Percentiles rank a stretch among this genome's conserved stretches.
Conservation (phyloP, 78 protist genomes). For the Dictyostelium purpureum region DNA sequence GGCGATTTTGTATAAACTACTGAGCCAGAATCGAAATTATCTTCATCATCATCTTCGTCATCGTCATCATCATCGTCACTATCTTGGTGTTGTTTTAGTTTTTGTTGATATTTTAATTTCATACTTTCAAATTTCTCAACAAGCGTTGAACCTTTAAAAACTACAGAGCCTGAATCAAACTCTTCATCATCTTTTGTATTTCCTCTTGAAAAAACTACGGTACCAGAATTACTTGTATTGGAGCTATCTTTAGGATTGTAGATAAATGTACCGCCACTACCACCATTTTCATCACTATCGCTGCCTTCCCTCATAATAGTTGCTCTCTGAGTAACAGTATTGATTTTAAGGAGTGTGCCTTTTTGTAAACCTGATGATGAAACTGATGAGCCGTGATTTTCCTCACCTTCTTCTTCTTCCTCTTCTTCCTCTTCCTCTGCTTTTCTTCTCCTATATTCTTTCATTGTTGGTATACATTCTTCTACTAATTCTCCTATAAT, state of each 20-base stretch:
- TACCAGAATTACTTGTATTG: background rate
- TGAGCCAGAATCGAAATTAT: conserved; percentile 55
- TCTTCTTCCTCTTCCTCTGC: conserved; percentile 68
- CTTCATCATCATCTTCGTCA: conserved; percentile 13
- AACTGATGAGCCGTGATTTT: background rate
- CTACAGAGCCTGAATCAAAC: conserved; percentile 19
- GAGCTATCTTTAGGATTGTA: background rate
- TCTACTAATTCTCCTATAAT: conserved; percentile 43
- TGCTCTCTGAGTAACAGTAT: conserved; percentile 54
- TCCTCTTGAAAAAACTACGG: conserved; percentile 43
- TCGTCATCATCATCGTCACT: conserved; percentile 17
- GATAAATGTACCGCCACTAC: conserved; percentile 29
- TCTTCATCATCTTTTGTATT: conserved; percentile 8
- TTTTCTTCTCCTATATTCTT: conserved; percentile 45
- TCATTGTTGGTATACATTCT: conserved; percentile 60
- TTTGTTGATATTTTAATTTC: conserved; percentile 35
- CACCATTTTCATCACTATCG: background rate
- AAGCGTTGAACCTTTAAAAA: conserved; percentile 24
- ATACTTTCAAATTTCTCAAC: conserved; percentile 17
- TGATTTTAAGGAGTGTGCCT: conserved; percentile 49
- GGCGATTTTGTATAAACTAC: conserved; percentile 49
- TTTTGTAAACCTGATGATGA: conserved; percentile 9
- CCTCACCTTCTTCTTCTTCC: background rate
- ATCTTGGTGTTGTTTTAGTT: conserved; percentile 7
- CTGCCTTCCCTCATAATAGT: conserved; percentile 13